Evolutionary conservation across 2,329 filamentous ascomycete genomes (phyloP).

Genomic region (Dryadomyces quercivorus): DNA sequence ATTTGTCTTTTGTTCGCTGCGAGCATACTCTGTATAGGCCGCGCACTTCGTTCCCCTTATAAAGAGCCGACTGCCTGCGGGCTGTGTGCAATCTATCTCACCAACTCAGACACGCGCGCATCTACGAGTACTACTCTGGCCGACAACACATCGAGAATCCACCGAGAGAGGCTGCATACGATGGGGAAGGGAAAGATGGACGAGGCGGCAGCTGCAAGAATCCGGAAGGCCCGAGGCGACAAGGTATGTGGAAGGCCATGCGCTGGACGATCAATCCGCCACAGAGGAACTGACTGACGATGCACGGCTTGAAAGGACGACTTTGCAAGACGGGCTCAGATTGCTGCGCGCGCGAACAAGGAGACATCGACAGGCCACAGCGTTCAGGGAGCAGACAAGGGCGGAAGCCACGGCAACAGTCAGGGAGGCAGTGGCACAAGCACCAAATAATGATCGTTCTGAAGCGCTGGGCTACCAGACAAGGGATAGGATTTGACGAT

Average conservation of each 20-base stretch:
- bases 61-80: not conserved
- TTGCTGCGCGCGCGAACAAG: constrained; percentile 22
- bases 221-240: constrained; percentile 27
- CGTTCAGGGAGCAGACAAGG: constrained; percentile 7
- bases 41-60: not conserved
- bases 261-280: constrained; percentile 1
- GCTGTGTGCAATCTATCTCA: not conserved
- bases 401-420: not conserved
- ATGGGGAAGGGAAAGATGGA: constrained; percentile 30
- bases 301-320: constrained; percentile 17
- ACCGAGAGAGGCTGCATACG: not conserved
- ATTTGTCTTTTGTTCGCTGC: not conserved
- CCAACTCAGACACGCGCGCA: too few relatives aligned
- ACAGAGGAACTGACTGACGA: not conserved
- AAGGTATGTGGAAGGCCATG: constrained; percentile 17
- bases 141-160: too few relatives aligned
- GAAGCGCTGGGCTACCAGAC: not conserved
- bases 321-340: constrained; percentile 22
- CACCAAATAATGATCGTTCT: not conserved
- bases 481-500: too few relatives aligned
- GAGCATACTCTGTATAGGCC: not conserved
- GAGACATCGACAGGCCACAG: constrained; percentile 13
- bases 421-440: not conserved
- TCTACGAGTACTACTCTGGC: too few relatives aligned
- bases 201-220: constrained; percentile 27